Evolutionary conservation across 2,329 filamentous ascomycete species (phyloP).

Genomic region (Aspergillus pseudotamarii): DNA sequence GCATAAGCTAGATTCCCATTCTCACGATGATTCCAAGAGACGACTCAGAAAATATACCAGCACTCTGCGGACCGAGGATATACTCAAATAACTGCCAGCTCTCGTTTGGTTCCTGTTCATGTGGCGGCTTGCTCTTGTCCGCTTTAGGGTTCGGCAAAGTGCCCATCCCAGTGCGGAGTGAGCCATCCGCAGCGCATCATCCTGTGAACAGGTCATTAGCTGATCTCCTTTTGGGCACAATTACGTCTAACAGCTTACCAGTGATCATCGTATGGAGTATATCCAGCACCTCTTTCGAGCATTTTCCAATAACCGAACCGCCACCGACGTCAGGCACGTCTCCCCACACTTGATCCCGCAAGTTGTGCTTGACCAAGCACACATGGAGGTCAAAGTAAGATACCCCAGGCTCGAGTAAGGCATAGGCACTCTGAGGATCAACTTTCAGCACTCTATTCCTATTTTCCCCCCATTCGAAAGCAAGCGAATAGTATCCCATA

Average conservation of each 20-base stretch:
- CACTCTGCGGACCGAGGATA: conserved; percentile 44
- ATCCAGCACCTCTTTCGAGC: conserved; percentile 51
- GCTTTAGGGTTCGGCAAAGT: conserved; percentile 27
- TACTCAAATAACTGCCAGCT: conserved; percentile 48
- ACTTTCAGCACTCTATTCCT: conserved; percentile 59
- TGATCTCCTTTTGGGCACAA: not conserved
- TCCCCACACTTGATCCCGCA: conserved; percentile 30
- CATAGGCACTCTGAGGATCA: conserved; percentile 53
- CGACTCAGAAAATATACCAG: conserved; percentile 55
- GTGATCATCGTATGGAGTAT: conserved; percentile 45
- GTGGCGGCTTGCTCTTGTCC: not conserved
- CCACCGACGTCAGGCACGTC: conserved; percentile 37
- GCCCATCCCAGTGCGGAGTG: conserved; percentile 52
- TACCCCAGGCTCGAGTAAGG: conserved; percentile 59
- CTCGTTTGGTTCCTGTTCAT: conserved; percentile 27
- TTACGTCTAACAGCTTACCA: conserved; percentile 27
- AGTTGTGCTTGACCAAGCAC: not conserved
- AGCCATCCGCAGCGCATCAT: conserved; percentile 46
- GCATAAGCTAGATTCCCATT: conserved; percentile 60
- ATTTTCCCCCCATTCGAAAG: conserved; percentile 3
- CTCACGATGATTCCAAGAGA: conserved; percentile 59
- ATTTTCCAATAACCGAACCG: conserved; percentile 54
- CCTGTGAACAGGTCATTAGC: not conserved
- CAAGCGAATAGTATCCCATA: not conserved
- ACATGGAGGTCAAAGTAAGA: conserved; percentile 56